phyloP scores from a whole-genome alignment of 176 grass and related monocot genomes.

The Oryza officinalis region DNA sequence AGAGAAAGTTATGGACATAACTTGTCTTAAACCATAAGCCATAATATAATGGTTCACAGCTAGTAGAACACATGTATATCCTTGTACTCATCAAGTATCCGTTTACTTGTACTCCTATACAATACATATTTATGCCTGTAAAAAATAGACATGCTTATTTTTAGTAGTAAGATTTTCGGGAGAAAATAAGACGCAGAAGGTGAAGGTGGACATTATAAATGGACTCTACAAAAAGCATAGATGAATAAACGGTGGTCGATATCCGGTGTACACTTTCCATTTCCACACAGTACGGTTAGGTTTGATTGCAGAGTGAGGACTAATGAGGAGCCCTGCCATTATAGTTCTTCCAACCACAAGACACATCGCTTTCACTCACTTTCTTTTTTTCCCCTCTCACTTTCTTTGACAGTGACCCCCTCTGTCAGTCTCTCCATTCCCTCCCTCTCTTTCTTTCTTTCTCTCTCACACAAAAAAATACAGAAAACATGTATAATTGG shows the following conservation, averaged over 20 bases:
- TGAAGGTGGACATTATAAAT: too few relatives aligned
- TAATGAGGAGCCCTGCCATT: conserved; percentile 11
- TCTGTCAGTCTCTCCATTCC: not conserved
- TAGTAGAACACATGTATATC: too few relatives aligned
- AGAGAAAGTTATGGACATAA: too few relatives aligned
- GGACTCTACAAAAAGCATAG: not conserved
- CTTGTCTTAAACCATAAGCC: too few relatives aligned
- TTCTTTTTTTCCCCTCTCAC: not conserved
- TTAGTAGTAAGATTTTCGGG: too few relatives aligned
- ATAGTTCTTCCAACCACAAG: conserved; percentile 28
- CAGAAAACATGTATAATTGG: not conserved
- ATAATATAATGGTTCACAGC: too few relatives aligned
- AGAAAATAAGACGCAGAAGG: too few relatives aligned
- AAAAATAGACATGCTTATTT: too few relatives aligned
- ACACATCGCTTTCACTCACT: not conserved
- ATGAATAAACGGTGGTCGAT: not conserved
- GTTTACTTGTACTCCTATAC: too few relatives aligned
- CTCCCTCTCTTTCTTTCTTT: too few relatives aligned
- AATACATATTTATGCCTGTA: too few relatives aligned
- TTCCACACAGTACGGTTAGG: conserved; percentile 5
- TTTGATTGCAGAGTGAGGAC: not conserved
- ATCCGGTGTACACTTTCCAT: not conserved
- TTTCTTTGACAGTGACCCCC: conserved; percentile 27
- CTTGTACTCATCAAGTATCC: too few relatives aligned
- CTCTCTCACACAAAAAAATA: not conserved